These are phyloP conservation scores for Alisma plantagoaquatica DNA, from an alignment of 106 monocot species.

Conservation along the genomic window DNA sequence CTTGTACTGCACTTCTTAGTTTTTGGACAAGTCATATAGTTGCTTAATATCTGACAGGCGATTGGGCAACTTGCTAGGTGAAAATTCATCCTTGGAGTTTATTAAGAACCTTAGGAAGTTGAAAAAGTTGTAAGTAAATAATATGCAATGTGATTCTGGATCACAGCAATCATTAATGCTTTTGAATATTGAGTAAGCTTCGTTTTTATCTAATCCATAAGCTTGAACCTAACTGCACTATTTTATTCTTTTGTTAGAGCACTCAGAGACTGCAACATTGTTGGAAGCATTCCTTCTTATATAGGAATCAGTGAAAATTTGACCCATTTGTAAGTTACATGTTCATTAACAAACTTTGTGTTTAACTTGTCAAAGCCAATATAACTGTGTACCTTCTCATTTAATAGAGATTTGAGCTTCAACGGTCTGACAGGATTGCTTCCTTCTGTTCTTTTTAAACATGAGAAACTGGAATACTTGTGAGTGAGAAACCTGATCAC, in stretches of 20 bases:
- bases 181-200: too few relatives aligned
- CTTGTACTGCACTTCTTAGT: not conserved
- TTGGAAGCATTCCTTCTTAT: slow-evolving; percentile 10
- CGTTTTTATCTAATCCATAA: too few relatives aligned
- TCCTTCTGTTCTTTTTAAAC: slow-evolving; percentile 64
- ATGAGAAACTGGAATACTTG: slow-evolving; percentile 38
- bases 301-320: slow-evolving; percentile 3
- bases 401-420: slow-evolving; percentile 81
- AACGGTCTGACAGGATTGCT: slow-evolving; percentile 70
- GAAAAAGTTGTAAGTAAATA: slow-evolving; percentile 8
- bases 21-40: not conserved
- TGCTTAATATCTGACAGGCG: slow-evolving; percentile 6
- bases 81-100: slow-evolving; percentile 14
- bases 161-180: too few relatives aligned
- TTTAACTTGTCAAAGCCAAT: not conserved
- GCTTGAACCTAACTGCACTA: too few relatives aligned
- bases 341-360: not conserved
- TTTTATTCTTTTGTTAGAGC: slow-evolving; percentile 2
- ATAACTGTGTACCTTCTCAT: not conserved
- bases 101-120: slow-evolving; percentile 6
- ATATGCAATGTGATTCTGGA: not conserved
- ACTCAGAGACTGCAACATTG: slow-evolving; percentile 17
- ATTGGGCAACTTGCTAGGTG: slow-evolving; percentile 5
- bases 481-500: slow-evolving; percentile 12
- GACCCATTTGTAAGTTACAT: slow-evolving; percentile 37